Evolutionary conservation across 2,329 filamentous ascomycete genomes (phyloP).

Genomic region (Hymenoscyphus albidus): DNA sequence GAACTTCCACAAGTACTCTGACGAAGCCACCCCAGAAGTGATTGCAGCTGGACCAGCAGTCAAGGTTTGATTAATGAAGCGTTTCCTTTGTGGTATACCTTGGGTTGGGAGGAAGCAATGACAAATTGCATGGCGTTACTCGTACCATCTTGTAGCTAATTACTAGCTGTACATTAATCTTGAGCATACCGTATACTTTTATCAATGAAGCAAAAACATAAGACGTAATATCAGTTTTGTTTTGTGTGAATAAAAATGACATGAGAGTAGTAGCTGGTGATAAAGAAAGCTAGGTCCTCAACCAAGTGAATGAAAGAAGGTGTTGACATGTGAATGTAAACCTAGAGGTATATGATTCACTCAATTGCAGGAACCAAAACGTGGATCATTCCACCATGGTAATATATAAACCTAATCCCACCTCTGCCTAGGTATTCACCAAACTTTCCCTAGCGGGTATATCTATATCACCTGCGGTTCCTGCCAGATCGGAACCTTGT

Average conservation of each 20-base stretch:
- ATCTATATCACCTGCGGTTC: not conserved
- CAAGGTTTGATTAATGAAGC: constrained; percentile 4
- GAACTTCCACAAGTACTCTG: constrained; percentile 96
- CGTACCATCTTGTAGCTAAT: constrained; percentile 10
- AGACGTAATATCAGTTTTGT: not conserved
- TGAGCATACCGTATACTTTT: constrained; percentile 10
- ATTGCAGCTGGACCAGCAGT: constrained; percentile 58
- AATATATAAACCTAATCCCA: not conserved
- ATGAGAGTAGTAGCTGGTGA: not conserved
- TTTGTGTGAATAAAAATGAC: not conserved
- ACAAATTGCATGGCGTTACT: constrained; percentile 27
- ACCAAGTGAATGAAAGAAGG: not conserved
- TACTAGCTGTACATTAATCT: constrained; percentile 13
- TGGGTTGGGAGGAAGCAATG: constrained; percentile 13
- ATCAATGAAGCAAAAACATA: constrained; percentile 6
- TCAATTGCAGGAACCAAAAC: not conserved
- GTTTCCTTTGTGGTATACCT: constrained; percentile 4
- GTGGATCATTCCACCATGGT: not conserved
- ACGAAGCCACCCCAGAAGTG: constrained; percentile 76
- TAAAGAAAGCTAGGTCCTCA: not conserved
- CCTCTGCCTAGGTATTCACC: not conserved
- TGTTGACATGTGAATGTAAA: not conserved
- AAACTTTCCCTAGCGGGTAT: not conserved
- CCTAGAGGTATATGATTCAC: not conserved
- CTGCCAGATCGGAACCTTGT: too few species aligned